Conservation (phyloP, 495 filamentous ascomycete genomes). For the Xylaria palmicola region DNA sequence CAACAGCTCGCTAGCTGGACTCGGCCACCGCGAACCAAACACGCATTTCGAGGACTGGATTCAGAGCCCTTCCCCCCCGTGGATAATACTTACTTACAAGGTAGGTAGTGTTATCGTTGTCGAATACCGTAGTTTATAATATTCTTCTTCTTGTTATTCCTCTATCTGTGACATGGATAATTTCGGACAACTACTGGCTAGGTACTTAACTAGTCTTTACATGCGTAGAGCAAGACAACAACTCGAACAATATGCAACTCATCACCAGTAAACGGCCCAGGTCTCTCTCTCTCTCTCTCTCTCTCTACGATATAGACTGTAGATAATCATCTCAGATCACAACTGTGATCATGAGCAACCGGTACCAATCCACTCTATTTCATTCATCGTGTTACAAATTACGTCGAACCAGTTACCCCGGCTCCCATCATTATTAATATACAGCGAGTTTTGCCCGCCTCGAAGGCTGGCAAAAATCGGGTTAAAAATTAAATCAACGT, state of each 20-base stretch:
- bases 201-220: no score
- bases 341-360: not conserved
- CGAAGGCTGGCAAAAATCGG: no score
- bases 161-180: not conserved
- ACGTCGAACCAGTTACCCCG: not conserved
- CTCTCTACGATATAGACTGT: no score
- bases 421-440: not conserved
- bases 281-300: not conserved
- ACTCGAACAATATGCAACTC: no score
- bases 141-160: no score
- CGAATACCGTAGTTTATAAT: no score
- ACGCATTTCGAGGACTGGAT: no score
- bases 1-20: no score
- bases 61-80: no score
- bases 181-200: not conserved
- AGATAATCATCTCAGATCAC: not conserved
- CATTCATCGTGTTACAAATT: not conserved
- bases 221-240: not conserved
- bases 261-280: not conserved
- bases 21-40: no score
- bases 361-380: not conserved
- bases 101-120: no score
- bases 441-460: not conserved
- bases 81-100: no score
- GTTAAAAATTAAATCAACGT: constrained; percentile 1